A percentile compares a stretch with the other conserved stretches of the same genome.
These are phyloP conservation scores for Cronartium quercuum DNA, from an alignment of 1,284 basidiomycete species.

Conservation along the genomic window DNA sequence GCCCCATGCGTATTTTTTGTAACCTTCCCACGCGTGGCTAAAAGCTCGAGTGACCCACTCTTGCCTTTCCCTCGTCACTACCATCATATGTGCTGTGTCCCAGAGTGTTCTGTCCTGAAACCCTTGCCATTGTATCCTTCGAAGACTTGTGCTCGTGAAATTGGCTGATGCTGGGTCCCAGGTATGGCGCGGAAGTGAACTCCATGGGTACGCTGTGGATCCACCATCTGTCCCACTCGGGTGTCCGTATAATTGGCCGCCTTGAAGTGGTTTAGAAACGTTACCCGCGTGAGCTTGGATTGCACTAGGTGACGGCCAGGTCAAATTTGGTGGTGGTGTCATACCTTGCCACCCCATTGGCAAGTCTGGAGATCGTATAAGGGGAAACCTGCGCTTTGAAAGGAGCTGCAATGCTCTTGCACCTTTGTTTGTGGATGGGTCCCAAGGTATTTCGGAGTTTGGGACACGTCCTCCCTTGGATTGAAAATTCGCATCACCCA, in stretches of 20 bases:
- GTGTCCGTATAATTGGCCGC: slow-evolving; percentile 21
- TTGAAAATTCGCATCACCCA: no score
- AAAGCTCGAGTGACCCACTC: slow-evolving; percentile 35
- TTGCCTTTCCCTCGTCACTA: slow-evolving; percentile 4
- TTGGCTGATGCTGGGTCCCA: background rate
- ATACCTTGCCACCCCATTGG: slow-evolving; percentile 17
- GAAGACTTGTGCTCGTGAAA: background rate
- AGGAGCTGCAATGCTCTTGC: slow-evolving; percentile 5
- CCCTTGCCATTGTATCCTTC: slow-evolving; percentile 9
- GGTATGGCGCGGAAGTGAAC: background rate
- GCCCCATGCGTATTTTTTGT: slow-evolving; percentile 37
- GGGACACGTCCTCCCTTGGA: background rate
- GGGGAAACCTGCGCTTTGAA: slow-evolving; percentile 25
- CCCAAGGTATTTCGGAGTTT: slow-evolving; percentile 27
- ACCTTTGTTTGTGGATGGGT: slow-evolving; percentile 19
- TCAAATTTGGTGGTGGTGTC: slow-evolving; percentile 9
- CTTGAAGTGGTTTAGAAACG: slow-evolving; percentile 3
- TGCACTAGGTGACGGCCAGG: slow-evolving; percentile 21
- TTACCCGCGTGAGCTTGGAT: slow-evolving; percentile 10
- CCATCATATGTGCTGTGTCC: slow-evolving; percentile 1
- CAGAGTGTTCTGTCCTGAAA: slow-evolving; percentile 16
- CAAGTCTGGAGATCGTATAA: slow-evolving; percentile 1
- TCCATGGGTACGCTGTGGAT: background rate
- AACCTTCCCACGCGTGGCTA: slow-evolving; percentile 38
- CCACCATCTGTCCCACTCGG: background rate